A percentile compares a stretch with the other conserved stretches of the same genome.
These are phyloP conservation scores for Beauveria asiatica DNA, from an alignment of 2,329 filamentous ascomycete genomes.

Conservation along the genomic window DNA sequence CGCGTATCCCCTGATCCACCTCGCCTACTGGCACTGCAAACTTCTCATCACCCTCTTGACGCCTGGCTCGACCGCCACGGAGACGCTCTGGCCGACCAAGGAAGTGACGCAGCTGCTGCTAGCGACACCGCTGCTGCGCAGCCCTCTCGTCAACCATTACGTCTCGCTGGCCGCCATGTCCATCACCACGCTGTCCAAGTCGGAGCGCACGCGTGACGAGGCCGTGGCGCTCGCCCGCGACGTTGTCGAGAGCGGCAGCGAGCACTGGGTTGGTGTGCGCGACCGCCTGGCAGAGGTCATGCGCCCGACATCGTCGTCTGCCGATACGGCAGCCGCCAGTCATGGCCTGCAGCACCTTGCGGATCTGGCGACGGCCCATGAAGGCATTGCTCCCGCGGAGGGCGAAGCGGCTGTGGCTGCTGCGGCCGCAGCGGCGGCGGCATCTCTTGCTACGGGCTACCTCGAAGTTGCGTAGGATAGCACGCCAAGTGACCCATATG, in stretches of 20 bases:
- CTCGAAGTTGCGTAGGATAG: slow-evolving; percentile 21
- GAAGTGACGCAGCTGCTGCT: slow-evolving; percentile 52
- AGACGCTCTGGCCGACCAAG: slow-evolving; percentile 52
- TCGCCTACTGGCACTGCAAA: slow-evolving; percentile 63
- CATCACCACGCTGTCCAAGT: slow-evolving; percentile 50
- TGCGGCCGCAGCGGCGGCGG: slow-evolving; percentile 24
- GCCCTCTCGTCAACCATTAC: slow-evolving; percentile 61
- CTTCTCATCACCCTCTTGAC: slow-evolving; percentile 55
- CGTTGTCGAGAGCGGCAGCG: slow-evolving; percentile 42
- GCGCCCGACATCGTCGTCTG: slow-evolving; percentile 27
- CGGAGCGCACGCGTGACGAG: slow-evolving; percentile 48
- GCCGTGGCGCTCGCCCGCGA: slow-evolving; percentile 47
- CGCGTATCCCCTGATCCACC: slow-evolving; percentile 48
- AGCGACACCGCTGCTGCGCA: slow-evolving; percentile 44
- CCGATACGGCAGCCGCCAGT: slow-evolving; percentile 32
- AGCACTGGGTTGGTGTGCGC: slow-evolving; percentile 49
- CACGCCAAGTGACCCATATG: background rate
- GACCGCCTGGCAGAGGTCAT: slow-evolving; percentile 31
- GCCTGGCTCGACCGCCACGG: slow-evolving; percentile 43
- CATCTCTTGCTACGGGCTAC: slow-evolving; percentile 28
- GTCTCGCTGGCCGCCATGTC: slow-evolving; percentile 50
- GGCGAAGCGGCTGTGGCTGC: slow-evolving; percentile 13
- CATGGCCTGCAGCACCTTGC: slow-evolving; percentile 53
- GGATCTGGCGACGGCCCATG: slow-evolving; percentile 42
- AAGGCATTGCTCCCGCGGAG: slow-evolving; percentile 22